Evolutionary conservation across 176 grass and related monocot genomes (phyloP).

Genomic region (Triticum urartu): DNA sequence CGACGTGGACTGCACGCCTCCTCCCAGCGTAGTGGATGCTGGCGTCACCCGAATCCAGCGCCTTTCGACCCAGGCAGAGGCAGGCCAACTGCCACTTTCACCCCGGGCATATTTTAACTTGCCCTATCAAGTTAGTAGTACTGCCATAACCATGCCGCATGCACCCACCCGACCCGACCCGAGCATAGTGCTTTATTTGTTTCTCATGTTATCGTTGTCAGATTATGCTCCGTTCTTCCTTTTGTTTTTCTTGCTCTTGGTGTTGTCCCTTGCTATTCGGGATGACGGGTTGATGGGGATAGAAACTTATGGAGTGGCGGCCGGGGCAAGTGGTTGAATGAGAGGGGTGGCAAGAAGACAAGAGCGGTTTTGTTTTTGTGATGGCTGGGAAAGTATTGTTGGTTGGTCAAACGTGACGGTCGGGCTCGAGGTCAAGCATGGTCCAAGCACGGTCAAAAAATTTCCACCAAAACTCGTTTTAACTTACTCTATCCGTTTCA

Average conservation of each 20-base stretch:
- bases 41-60: conserved; percentile 20
- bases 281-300: not conserved
- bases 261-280: conserved; percentile 13
- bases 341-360: conserved; percentile 25
- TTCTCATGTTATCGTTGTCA: not conserved
- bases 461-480: conserved; percentile 3
- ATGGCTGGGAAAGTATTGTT: not conserved
- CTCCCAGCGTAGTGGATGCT: conserved; percentile 33
- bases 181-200: too few species aligned
- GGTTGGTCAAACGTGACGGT: conserved; percentile 40
- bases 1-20: conserved; percentile 54
- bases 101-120: not conserved
- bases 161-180: too few species aligned
- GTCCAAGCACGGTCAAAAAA: conserved; percentile 22
- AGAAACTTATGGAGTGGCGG: not conserved
- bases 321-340: conserved; percentile 30
- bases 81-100: conserved; percentile 49
- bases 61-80: not conserved
- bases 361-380: conserved; percentile 34
- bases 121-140: not conserved
- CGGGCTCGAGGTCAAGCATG: conserved; percentile 23
- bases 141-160: not conserved
- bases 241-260: not conserved
- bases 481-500: too few species aligned
- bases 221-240: not conserved